phyloP scores from a whole-genome alignment of 225 moss, liverwort and hornwort genomes.

The Polytrichum commune region DNA sequence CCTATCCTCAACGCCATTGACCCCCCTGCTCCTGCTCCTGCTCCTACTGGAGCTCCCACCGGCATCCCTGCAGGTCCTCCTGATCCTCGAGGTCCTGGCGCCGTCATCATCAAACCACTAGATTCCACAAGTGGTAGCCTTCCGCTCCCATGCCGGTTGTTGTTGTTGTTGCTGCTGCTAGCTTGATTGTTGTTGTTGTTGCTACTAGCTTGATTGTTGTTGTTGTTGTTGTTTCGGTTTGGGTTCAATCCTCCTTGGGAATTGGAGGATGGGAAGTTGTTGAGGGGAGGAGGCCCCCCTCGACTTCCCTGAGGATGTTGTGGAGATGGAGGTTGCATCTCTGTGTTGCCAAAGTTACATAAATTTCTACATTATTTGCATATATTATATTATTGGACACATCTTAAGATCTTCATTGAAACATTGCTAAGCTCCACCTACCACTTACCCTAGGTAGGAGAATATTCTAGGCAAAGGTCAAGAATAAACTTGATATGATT shows the following conservation, averaged over 20 bases:
- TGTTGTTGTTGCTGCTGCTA: background rate
- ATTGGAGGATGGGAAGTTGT: conserved; percentile 6
- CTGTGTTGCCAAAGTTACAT: background rate
- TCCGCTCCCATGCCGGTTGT: background rate
- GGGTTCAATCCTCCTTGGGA: no score
- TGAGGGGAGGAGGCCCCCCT: background rate
- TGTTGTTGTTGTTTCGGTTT: no score
- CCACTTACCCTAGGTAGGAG: no score
- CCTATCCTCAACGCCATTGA: conserved; percentile 13
- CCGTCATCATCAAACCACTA: background rate
- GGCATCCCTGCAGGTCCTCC: background rate
- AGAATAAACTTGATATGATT: no score
- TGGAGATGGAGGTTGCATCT: conserved; percentile 1
- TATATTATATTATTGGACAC: no score
- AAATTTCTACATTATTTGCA: no score
- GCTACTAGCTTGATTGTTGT: background rate
- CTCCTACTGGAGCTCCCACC: background rate
- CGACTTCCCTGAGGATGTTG: rapidly evolving
- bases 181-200: background rate
- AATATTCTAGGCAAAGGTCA: no score
- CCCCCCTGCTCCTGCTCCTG: background rate
- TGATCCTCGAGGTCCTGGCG: background rate
- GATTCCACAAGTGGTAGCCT: background rate
- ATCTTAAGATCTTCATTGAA: no score
- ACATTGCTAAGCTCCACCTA: no score